phyloP scores from a whole-genome alignment of 108 stramenopile genomes.

The Pelagomonas calceolata region DNA sequence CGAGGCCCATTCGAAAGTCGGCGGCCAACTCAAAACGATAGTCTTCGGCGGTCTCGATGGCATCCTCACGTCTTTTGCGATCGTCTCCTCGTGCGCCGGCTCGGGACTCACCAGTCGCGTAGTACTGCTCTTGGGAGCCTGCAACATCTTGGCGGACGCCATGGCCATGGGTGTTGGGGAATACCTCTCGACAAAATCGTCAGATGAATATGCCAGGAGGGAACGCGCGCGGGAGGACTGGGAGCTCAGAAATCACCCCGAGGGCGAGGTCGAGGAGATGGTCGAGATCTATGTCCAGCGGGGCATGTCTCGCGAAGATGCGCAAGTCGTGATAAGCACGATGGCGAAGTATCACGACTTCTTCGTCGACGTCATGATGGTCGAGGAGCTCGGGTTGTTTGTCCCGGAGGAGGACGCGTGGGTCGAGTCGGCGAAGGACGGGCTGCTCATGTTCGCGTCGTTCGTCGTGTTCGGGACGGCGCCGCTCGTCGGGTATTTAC shows the following conservation, averaged over 20 bases:
- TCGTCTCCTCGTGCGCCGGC: conserved; percentile 92
- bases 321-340: conserved; percentile 63
- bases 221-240: conserved; percentile 80
- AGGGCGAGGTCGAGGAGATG: conserved; percentile 88
- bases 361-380: conserved; percentile 96
- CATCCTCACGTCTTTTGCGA: conserved; percentile 90
- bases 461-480: conserved; percentile 77
- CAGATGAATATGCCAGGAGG: conserved; percentile 82
- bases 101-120: conserved; percentile 62
- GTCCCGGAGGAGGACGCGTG: conserved; percentile 80
- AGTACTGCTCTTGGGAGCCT: conserved; percentile 87
- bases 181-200: conserved; percentile 85
- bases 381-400: conserved; percentile 80
- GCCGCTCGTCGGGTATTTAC: conserved; percentile 74
- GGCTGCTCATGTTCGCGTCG: conserved; percentile 75
- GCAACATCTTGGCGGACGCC: conserved; percentile 92
- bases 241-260: conserved; percentile 87
- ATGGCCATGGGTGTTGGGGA: conserved; percentile 95
- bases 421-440: conserved; percentile 70
- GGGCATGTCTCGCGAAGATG: conserved; percentile 70
- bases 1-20: not conserved
- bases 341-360: conserved; percentile 90
- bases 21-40: not conserved
- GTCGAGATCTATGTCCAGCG: conserved; percentile 64
- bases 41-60: conserved; percentile 59